phyloP scores from a whole-genome alignment of 352 stramenopile species.

The Phytophthora agathidicida region DNA sequence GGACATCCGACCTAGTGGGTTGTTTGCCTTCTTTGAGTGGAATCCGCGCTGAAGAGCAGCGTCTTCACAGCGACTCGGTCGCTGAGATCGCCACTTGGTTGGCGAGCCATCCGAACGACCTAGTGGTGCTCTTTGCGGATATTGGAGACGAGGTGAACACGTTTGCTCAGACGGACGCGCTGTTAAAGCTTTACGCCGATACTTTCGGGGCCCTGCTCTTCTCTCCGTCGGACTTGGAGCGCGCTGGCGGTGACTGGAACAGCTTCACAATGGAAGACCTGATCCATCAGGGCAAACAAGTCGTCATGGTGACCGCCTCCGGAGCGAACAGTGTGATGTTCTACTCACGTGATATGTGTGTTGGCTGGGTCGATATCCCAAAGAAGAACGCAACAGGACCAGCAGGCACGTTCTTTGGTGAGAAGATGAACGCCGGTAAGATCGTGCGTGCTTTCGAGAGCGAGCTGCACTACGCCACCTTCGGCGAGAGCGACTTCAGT shows the following conservation, averaged over 20 bases:
- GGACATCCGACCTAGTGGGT: slow-evolving; percentile 53
- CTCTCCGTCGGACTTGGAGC: slow-evolving; percentile 43
- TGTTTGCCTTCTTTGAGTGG: slow-evolving; percentile 73
- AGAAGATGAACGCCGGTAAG: slow-evolving; percentile 42
- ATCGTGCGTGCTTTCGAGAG: slow-evolving; percentile 54
- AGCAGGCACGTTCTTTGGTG: slow-evolving; percentile 38
- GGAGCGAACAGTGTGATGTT: slow-evolving; percentile 55
- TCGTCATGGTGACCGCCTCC: slow-evolving; percentile 48
- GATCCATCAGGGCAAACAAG: slow-evolving; percentile 49
- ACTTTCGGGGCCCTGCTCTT: slow-evolving; percentile 54
- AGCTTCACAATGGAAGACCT: slow-evolving; percentile 51
- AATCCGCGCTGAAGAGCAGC: slow-evolving; percentile 69
- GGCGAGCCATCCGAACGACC: slow-evolving; percentile 40
- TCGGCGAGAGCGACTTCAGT: slow-evolving; percentile 37
- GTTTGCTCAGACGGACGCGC: slow-evolving; percentile 43
- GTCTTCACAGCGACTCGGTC: slow-evolving; percentile 49
- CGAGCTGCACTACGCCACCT: slow-evolving; percentile 51
- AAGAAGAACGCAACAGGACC: slow-evolving; percentile 4
- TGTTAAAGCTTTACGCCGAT: slow-evolving; percentile 45
- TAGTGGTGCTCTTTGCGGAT: slow-evolving; percentile 58
- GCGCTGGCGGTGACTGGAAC: slow-evolving; percentile 40
- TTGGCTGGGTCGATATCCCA: slow-evolving; percentile 47
- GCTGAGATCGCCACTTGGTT: slow-evolving; percentile 63
- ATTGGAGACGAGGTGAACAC: slow-evolving; percentile 43
- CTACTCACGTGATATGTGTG: slow-evolving; percentile 45